phyloP scores from a whole-genome alignment of 495 filamentous ascomycete genomes.

The Trichodelitschia bisporula region DNA sequence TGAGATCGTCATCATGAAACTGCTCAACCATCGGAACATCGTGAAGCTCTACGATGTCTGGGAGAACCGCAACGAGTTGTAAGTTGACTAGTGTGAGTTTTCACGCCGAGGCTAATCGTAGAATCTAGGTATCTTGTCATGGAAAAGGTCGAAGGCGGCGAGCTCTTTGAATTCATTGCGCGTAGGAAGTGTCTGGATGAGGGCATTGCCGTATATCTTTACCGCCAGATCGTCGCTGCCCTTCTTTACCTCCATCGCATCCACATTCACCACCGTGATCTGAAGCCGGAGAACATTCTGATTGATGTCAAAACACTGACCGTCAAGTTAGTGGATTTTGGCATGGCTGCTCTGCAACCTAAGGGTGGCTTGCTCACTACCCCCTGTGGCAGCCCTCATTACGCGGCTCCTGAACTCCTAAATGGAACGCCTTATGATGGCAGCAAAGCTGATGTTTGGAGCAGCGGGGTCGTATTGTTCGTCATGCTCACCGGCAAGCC shows the following conservation, averaged over 20 bases:
- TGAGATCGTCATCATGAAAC: slow-evolving; percentile 86
- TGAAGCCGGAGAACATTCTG: slow-evolving; percentile 95
- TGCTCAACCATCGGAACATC: slow-evolving; percentile 82
- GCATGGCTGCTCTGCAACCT: slow-evolving; percentile 88
- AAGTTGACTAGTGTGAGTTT: slow-evolving; percentile 14
- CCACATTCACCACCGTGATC: slow-evolving; percentile 82
- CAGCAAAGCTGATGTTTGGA: slow-evolving; percentile 76
- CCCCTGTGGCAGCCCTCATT: slow-evolving; percentile 89
- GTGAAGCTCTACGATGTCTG: slow-evolving; percentile 83
- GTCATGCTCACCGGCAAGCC: slow-evolving; percentile 55
- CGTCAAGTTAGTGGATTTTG: slow-evolving; percentile 89
- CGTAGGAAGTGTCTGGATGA: slow-evolving; percentile 42
- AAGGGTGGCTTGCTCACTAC: slow-evolving; percentile 48
- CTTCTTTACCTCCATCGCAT: slow-evolving; percentile 80
- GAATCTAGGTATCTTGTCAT: slow-evolving; percentile 69
- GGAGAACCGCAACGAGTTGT: slow-evolving; percentile 90
- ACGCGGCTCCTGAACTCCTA: slow-evolving; percentile 81
- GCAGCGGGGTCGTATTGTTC: slow-evolving; percentile 75
- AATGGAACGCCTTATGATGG: slow-evolving; percentile 41
- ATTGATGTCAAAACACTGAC: slow-evolving; percentile 36
- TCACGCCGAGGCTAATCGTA: neutral
- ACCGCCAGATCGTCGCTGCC: slow-evolving; percentile 82
- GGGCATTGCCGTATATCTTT: slow-evolving; percentile 56
- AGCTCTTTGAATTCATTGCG: slow-evolving; percentile 66
- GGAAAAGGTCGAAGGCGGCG: slow-evolving; percentile 81